Conservation (phyloP, 2,329 filamentous ascomycete species). For the Chaetomium sp. region DNA sequence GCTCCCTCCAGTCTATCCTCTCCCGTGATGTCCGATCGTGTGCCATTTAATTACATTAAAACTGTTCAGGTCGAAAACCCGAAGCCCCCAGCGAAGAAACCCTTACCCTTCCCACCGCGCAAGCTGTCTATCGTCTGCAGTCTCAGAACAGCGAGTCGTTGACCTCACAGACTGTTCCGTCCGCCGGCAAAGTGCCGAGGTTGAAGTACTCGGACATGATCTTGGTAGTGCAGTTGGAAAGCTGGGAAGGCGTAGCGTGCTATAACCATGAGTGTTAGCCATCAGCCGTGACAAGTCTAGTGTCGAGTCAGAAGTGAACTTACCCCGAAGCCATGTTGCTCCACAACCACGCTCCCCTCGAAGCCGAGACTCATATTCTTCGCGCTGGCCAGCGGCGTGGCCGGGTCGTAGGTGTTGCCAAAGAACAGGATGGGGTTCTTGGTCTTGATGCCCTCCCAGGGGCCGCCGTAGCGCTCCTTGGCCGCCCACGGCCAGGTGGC, state of each 20-base stretch:
- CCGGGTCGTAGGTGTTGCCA: slow-evolving; percentile 38
- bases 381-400: slow-evolving; percentile 39
- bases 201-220: slow-evolving; percentile 10
- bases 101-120: neutral
- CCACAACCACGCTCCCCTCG: slow-evolving; percentile 37
- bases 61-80: neutral
- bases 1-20: no score
- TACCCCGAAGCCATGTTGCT: slow-evolving; percentile 36
- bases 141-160: neutral
- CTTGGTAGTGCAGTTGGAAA: slow-evolving; percentile 9
- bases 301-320: slow-evolving; percentile 8
- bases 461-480: slow-evolving; percentile 34
- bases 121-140: neutral
- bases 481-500: slow-evolving; percentile 37
- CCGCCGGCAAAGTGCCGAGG: slow-evolving; percentile 12
- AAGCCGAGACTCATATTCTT: slow-evolving; percentile 36
- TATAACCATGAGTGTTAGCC: neutral
- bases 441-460: slow-evolving; percentile 34
- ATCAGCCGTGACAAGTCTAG: neutral
- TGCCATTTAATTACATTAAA: neutral
- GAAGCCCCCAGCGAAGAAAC: neutral
- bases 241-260: slow-evolving; percentile 14
- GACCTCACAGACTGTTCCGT: slow-evolving; percentile 5
- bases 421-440: slow-evolving; percentile 37
- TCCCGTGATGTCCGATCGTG: neutral